Evolutionary conservation across 345 rosid species (phyloP).

Genomic region (Noccaea bulbosa): DNA sequence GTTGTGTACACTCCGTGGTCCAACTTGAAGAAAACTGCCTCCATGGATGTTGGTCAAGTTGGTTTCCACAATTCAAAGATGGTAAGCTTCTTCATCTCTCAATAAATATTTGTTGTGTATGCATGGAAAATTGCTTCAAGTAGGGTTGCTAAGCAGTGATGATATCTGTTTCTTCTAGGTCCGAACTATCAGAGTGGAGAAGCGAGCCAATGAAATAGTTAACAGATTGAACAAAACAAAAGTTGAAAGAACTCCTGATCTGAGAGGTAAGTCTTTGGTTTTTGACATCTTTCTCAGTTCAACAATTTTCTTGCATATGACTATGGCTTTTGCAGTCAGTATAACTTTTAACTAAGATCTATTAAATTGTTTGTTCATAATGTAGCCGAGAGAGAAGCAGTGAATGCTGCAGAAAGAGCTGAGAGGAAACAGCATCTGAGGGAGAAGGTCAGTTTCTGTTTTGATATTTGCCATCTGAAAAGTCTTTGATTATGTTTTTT

Average conservation of each 20-base stretch:
- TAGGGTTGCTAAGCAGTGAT: slow-evolving; percentile 5
- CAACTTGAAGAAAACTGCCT: slow-evolving; percentile 91
- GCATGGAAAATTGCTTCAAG: neutral
- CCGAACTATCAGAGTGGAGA: slow-evolving; percentile 88
- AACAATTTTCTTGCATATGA: neutral
- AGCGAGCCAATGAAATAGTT: slow-evolving; percentile 86
- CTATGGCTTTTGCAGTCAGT: slow-evolving; percentile 1
- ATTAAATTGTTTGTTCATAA: slow-evolving; percentile 2
- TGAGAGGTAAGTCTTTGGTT: slow-evolving; percentile 62
- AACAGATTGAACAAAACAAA: slow-evolving; percentile 95
- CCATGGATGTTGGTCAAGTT: slow-evolving; percentile 99
- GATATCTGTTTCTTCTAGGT: slow-evolving; percentile 54
- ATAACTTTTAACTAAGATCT: neutral
- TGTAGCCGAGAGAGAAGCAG: slow-evolving; percentile 95
- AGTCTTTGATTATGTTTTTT: neutral
- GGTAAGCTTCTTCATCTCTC: slow-evolving; percentile 51
- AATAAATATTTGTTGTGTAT: slow-evolving; percentile 12
- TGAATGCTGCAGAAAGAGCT: slow-evolving; percentile 87
- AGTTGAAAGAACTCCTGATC: slow-evolving; percentile 88
- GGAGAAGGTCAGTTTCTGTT: slow-evolving; percentile 66
- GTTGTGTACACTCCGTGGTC: slow-evolving; percentile 98
- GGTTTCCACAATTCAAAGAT: slow-evolving; percentile 88
- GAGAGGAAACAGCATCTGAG: slow-evolving; percentile 84
- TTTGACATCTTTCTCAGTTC: neutral
- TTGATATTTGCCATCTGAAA: slow-evolving; percentile 1